phyloP scores from a whole-genome alignment of 306 rosid genomes.

The Begonia masoniana region DNA sequence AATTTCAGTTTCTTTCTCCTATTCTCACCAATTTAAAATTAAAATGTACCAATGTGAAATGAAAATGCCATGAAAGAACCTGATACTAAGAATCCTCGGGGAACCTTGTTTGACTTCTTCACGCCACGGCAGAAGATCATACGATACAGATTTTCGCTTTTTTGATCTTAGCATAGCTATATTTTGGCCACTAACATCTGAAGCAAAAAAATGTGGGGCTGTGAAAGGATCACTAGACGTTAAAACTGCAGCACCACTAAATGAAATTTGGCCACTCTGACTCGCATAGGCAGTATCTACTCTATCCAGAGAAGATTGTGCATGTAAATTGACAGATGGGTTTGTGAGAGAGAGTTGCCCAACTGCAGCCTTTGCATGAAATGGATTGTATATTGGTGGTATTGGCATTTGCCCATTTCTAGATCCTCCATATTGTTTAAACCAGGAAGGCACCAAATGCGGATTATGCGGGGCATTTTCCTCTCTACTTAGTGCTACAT shows the following conservation, averaged over 20 bases:
- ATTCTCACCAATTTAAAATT: not conserved
- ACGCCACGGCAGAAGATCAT: constrained; percentile 33
- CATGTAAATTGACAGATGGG: constrained; percentile 19
- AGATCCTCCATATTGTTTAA: constrained; percentile 18
- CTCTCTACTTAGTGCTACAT: constrained; percentile 10
- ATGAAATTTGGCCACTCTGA: constrained; percentile 25
- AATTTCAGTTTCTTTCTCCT: not conserved
- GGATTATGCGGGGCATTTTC: constrained; percentile 20
- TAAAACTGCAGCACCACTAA: constrained; percentile 13
- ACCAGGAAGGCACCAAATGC: constrained; percentile 23
- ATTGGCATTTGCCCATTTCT: constrained; percentile 28
- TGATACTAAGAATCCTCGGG: constrained; percentile 21
- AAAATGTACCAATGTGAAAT: not conserved
- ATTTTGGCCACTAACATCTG: constrained; percentile 15
- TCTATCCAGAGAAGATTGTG: constrained; percentile 18
- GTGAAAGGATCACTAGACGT: constrained; percentile 14
- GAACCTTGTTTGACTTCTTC: constrained; percentile 28
- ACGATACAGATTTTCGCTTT: constrained; percentile 29
- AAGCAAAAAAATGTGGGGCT: constrained; percentile 12
- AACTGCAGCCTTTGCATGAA: constrained; percentile 12
- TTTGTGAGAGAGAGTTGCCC: constrained; percentile 21
- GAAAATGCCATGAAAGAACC: constrained; percentile 18
- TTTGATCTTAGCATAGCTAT: constrained; percentile 20
- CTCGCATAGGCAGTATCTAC: constrained; percentile 15
- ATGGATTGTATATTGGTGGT: constrained; percentile 19